Evolutionary conservation across 179 eudicot species (phyloP), one percentile per base, ranked within the genome.

Genomic region (Gypsophila paniculata): DNA sequence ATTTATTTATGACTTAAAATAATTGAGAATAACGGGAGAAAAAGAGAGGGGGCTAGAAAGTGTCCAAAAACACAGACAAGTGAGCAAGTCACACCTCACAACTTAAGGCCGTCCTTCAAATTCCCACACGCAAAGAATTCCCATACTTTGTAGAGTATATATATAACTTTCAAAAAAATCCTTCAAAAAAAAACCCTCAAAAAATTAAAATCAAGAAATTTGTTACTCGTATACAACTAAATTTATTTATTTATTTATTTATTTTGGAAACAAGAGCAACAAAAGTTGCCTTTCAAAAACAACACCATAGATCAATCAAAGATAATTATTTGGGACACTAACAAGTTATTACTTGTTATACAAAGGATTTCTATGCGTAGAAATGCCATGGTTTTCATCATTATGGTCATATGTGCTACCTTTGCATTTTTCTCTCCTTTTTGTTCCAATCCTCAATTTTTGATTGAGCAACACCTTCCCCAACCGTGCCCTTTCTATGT

Each of bases 401-500:
- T 68, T 14, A 48, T 51, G 44, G 39, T 29, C 15, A 19, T 72
- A 29, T 60, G 66, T 25, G 55, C 76, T 29, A 60, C 69, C 6
- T 36, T 72, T 14, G 22, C 49, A 10, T 61, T 34, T 51, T 26
- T 73, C 10, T 21, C 61, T 25, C 70, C 76, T 38, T 54, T 54
- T 29, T 19, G 58, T 23, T 61, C 74, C 5, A 61, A 58, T 58
- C 59, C 71, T 38, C 69, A 62, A 51, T 34, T 32, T 29, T 49
- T 38, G 12, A 21, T 65, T 14, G 15, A 3, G 57, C 36, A 69
- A 73, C 57, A 60, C 52, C 17, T 44, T 29, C 23, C 2, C 3
- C 8, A 23, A 14, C 17, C 55, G 5, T 46, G 11, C 6, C 72
- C 82, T 6, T 26, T 79, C 1, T 79, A 75, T 55, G 74, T 79